phyloP scores from a whole-genome alignment of 108 stramenopile species.

The Cyclotella choctawhatcheeana region DNA sequence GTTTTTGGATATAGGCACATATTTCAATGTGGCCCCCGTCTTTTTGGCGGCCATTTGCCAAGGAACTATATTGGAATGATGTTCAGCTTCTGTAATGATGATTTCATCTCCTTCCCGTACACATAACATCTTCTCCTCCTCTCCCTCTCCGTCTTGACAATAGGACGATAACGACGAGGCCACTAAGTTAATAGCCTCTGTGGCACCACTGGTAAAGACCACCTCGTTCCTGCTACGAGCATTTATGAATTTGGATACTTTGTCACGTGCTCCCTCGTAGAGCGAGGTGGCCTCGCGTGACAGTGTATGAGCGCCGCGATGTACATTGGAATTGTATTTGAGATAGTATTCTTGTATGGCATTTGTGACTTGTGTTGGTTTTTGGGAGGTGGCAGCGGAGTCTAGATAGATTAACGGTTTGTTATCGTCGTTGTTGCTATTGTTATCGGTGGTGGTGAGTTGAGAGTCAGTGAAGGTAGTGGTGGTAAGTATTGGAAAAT shows the following conservation, averaged over 20 bases:
- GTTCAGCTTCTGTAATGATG: slow-evolving; percentile 90
- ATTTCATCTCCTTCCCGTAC: slow-evolving; percentile 87
- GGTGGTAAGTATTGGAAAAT: slow-evolving; percentile 51
- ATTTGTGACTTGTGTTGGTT: slow-evolving; percentile 85
- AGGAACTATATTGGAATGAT: slow-evolving; percentile 96
- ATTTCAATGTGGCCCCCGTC: slow-evolving; percentile 74
- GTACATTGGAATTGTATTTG: slow-evolving; percentile 89
- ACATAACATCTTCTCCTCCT: too few relatives aligned
- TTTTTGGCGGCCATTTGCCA: slow-evolving; percentile 91
- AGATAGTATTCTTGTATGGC: slow-evolving; percentile 76
- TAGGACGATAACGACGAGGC: slow-evolving; percentile 58
- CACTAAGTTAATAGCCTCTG: slow-evolving; percentile 93
- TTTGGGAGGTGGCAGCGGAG: slow-evolving; percentile 96
- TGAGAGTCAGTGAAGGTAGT: slow-evolving; percentile 35
- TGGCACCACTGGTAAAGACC: slow-evolving; percentile 93
- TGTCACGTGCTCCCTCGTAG: slow-evolving; percentile 90
- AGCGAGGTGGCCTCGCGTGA: slow-evolving; percentile 86
- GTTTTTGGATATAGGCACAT: slow-evolving; percentile 61
- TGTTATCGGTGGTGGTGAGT: slow-evolving; percentile 1
- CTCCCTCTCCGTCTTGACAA: neutral
- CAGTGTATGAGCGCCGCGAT: slow-evolving; percentile 92
- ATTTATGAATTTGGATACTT: slow-evolving; percentile 80
- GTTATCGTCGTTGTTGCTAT: slow-evolving; percentile 11
- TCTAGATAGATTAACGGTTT: slow-evolving; percentile 87
- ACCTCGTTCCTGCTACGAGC: slow-evolving; percentile 85